These are phyloP conservation scores for Nannizziopsis barbatae DNA, from an alignment of 2,329 filamentous ascomycete species.

Conservation along the genomic window DNA sequence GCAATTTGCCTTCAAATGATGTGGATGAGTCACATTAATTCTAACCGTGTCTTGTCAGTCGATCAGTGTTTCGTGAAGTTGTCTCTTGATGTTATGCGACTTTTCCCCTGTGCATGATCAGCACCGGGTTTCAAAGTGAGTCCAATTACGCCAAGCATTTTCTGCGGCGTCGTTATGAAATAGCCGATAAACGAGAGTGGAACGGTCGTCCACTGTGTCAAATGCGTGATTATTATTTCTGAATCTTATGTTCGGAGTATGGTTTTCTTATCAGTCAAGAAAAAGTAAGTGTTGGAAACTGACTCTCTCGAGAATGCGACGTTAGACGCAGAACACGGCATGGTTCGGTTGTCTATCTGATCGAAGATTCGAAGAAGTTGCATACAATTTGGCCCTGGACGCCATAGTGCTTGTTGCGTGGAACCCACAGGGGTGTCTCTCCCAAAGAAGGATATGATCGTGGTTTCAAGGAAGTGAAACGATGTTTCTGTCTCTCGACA, in stretches of 20 bases:
- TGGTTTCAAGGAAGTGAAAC: no score
- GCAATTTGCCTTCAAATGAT: no score
- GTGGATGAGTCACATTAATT: no score
- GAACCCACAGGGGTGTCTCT: no score
- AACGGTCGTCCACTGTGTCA: neutral
- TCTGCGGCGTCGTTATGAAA: neutral
- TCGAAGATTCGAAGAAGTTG: no score
- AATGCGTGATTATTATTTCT: neutral
- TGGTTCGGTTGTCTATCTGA: no score
- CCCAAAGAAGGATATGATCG: no score
- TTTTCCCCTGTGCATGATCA: slow-evolving; percentile 6
- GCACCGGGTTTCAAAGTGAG: slow-evolving; percentile 11
- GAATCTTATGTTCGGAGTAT: no score
- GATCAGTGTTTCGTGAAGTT: neutral
- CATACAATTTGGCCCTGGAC: no score
- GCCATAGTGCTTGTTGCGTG: no score
- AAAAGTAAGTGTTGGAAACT: neutral
- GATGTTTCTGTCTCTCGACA: no score
- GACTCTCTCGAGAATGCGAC: neutral
- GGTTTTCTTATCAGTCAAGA: neutral
- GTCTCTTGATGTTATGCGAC: neutral
- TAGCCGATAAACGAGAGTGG: neutral
- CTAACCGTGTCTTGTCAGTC: neutral
- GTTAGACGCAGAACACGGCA: neutral
- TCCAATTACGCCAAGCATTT: neutral